A percentile compares a stretch with the other conserved stretches of the same genome.
phyloP scores from a whole-genome alignment of 2,329 filamentous ascomycete genomes.

The Alternaria ethzedia region DNA sequence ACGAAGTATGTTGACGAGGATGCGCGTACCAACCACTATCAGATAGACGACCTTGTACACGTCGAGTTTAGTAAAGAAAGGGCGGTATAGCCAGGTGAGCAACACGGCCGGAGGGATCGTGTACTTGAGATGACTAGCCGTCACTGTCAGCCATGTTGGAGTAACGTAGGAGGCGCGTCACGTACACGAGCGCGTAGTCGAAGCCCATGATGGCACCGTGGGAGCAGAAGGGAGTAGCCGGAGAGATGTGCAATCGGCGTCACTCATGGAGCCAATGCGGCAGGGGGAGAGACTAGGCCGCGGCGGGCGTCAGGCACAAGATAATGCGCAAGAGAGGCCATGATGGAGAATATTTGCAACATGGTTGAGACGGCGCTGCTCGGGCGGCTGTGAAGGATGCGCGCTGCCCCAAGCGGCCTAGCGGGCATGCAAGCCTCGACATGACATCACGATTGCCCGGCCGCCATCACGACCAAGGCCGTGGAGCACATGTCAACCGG shows the following conservation, averaged over 20 bases:
- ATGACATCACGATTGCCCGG: constrained; percentile 37
- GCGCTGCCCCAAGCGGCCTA: constrained; percentile 19
- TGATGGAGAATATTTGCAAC: constrained; percentile 3
- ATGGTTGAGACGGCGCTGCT: constrained; percentile 1
- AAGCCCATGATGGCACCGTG: constrained; percentile 57
- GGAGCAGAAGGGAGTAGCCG: constrained; percentile 9
- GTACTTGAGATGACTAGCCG: constrained; percentile 67
- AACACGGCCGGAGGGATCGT: constrained; percentile 68
- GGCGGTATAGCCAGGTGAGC: constrained; percentile 65
- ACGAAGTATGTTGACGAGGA: not conserved
- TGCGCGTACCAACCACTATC: constrained; percentile 52
- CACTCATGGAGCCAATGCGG: constrained; percentile 16
- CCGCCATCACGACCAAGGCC: constrained; percentile 9
- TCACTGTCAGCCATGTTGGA: constrained; percentile 17
- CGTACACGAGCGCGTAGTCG: constrained; percentile 69
- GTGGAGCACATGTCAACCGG: not conserved
- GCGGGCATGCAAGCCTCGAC: constrained; percentile 20
- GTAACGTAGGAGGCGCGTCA: constrained; percentile 19
- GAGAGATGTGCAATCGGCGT: constrained; percentile 21
- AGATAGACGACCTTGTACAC: constrained; percentile 68
- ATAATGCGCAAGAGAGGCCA: constrained; percentile 6
- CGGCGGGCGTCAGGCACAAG: constrained; percentile 22
- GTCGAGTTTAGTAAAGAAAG: constrained; percentile 68
- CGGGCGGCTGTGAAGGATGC: constrained; percentile 7
- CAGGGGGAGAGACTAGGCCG: constrained; percentile 28